phyloP scores from a whole-genome alignment of 495 filamentous ascomycete genomes.

The Tuber borchii region DNA sequence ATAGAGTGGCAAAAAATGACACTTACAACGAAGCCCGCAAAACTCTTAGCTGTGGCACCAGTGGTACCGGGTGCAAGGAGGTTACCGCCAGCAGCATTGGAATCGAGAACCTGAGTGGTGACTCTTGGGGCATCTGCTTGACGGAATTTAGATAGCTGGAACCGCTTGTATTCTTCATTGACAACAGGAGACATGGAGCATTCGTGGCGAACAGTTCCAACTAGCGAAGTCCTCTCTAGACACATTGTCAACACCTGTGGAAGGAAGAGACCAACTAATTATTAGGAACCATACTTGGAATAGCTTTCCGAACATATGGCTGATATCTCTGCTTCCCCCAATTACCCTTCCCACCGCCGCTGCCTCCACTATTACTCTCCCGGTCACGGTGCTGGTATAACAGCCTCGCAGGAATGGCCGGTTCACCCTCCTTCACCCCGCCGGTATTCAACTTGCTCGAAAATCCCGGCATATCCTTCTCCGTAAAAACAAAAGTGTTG shows the following conservation, averaged over 20 bases:
- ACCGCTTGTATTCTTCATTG: conserved; percentile 62
- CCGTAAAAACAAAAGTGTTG: conserved; percentile 85
- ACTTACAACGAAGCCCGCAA: conserved; percentile 56
- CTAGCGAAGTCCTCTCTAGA: conserved; percentile 71
- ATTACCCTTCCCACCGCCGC: conserved; percentile 42
- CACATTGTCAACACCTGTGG: neutral
- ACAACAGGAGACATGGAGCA: conserved; percentile 67
- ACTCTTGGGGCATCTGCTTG: conserved; percentile 60
- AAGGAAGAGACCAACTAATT: neutral
- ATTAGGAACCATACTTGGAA: conserved; percentile 61
- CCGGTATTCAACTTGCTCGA: conserved; percentile 52
- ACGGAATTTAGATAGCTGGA: conserved; percentile 56
- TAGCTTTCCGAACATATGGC: conserved; percentile 66
- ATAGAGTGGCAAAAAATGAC: neutral
- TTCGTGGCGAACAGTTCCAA: conserved; percentile 67
- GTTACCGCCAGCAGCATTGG: conserved; percentile 42
- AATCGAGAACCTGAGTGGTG: conserved; percentile 49
- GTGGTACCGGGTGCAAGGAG: conserved; percentile 51
- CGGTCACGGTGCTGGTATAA: conserved; percentile 48
- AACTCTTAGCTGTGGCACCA: conserved; percentile 45
- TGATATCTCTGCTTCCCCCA: conserved; percentile 57
- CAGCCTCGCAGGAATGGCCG: conserved; percentile 42
- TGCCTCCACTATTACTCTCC: conserved; percentile 47
- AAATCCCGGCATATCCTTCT: conserved; percentile 81
- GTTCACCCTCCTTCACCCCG: conserved; percentile 45